Evolutionary conservation across 306 rosid species (phyloP).

Genomic region (Sechiopsis laciniata): DNA sequence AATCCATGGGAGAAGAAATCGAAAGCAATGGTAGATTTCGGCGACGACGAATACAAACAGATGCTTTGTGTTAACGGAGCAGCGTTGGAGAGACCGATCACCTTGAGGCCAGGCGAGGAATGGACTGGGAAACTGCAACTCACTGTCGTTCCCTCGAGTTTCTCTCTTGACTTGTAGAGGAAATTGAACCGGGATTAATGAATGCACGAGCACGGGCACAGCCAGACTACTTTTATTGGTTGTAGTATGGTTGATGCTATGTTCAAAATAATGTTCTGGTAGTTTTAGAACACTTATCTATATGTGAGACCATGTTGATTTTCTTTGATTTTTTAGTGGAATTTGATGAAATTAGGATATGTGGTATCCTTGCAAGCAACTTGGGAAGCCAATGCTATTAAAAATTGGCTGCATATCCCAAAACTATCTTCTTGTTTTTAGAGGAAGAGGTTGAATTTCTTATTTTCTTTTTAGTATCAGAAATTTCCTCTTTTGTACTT

Average conservation of each 20-base stretch:
- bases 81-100: conserved; percentile 64
- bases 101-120: conserved; percentile 87
- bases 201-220: not conserved
- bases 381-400: conserved; percentile 18
- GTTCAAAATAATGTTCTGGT: not conserved
- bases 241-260: conserved; percentile 17
- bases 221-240: conserved; percentile 4
- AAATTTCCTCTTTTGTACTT: conserved; percentile 5
- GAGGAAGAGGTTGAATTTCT: not conserved
- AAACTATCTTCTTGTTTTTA: conserved; percentile 14
- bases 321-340: not conserved
- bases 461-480: not conserved
- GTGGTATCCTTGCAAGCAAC: conserved; percentile 10
- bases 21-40: conserved; percentile 69
- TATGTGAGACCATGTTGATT: not conserved
- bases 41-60: conserved; percentile 84
- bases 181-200: not conserved
- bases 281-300: too few species aligned
- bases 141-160: conserved; percentile 72
- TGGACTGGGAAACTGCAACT: conserved; percentile 84
- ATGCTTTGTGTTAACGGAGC: conserved; percentile 94
- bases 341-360: conserved; percentile 12
- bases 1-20: conserved; percentile 98
- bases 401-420: conserved; percentile 22
- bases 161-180: conserved; percentile 56